Evolutionary conservation across 2,329 filamentous ascomycete species (phyloP), one percentile per base, ranked within the genome.

Genomic region (Piedraia hortae): DNA sequence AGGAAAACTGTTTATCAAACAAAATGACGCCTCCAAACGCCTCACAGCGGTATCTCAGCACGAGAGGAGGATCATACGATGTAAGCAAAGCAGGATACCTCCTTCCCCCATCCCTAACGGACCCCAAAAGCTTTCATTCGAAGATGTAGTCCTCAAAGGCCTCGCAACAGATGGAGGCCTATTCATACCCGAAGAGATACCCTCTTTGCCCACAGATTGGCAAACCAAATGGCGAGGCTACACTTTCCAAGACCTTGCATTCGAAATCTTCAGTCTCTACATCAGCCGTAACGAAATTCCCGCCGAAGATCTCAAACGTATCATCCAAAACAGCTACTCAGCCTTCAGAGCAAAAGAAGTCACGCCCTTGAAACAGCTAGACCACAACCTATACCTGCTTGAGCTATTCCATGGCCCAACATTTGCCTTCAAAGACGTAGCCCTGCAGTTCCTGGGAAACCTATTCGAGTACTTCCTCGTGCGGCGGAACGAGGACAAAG

Each of bases 331-430:
- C 35, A 85, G 72, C 38, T 97, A 97, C 45, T 62, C 72, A 10
- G 89, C 78, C 5, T 97, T 97, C 54, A 71, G 80, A 34, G 57
- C 63, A 15, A 50, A 64, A 18, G 65, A 88, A 24, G 64, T 75
- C 18, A 78, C 75, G 0, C 85, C 85, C 0, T 49, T 85, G 12
- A 59, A 74, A 19, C 63, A 71, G n/a, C 55, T 91, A 23, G 21
- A 14, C 21, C 55, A 62, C 33, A 71, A 82, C 42, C 54, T 91
- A 18, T 66, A 90, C 42, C 54, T 91, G 25, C 62, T 97, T 15
- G 85, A 97, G 47, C 60, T 97, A 19, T 97, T 93, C 56, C 82
- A 93, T 44, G 85, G 85, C 1, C 85, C 80, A 4, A 93, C 71
- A 1, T 91, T 78, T 43, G 72, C 82, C 2, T 93, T 93, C 55